These are phyloP conservation scores for Chlorella vulgaris DNA, from an alignment of 139 green algal species.

Conservation along the genomic window DNA sequence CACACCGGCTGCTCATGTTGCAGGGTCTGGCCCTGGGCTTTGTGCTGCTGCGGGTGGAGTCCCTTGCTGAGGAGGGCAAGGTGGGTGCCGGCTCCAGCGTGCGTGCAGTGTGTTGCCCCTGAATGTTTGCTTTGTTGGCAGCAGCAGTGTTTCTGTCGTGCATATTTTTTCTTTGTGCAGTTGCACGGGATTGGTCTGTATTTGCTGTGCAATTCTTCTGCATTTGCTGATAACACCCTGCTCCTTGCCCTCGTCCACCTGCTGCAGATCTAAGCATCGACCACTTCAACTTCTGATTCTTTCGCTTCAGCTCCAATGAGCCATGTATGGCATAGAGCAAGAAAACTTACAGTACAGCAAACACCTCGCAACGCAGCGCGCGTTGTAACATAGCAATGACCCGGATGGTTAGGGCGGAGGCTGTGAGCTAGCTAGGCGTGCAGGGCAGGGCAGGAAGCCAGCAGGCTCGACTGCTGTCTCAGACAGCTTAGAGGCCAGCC, in stretches of 20 bases:
- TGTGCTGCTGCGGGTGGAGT: conserved; percentile 90
- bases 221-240: too few relatives aligned
- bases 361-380: not conserved
- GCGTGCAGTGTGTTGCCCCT: not conserved
- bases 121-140: too few relatives aligned
- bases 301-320: not conserved
- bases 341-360: not conserved
- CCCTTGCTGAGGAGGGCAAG: conserved; percentile 90
- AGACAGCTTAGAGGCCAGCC: conserved; percentile 26
- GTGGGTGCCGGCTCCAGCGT: conserved; percentile 48
- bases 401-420: not conserved
- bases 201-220: too few relatives aligned
- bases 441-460: too few relatives aligned
- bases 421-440: too few relatives aligned
- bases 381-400: too few relatives aligned
- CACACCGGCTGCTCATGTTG: too few relatives aligned
- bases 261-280: conserved; percentile 12
- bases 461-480: too few relatives aligned
- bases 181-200: too few relatives aligned
- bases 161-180: too few relatives aligned
- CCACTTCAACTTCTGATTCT: not conserved
- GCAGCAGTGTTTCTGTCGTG: too few relatives aligned
- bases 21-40: conserved; percentile 96
- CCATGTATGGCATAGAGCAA: conserved; percentile 10
- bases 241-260: not conserved